These are phyloP conservation scores for Cytospora mali DNA, from an alignment of 2,329 filamentous ascomycete species.

Conservation along the genomic window DNA sequence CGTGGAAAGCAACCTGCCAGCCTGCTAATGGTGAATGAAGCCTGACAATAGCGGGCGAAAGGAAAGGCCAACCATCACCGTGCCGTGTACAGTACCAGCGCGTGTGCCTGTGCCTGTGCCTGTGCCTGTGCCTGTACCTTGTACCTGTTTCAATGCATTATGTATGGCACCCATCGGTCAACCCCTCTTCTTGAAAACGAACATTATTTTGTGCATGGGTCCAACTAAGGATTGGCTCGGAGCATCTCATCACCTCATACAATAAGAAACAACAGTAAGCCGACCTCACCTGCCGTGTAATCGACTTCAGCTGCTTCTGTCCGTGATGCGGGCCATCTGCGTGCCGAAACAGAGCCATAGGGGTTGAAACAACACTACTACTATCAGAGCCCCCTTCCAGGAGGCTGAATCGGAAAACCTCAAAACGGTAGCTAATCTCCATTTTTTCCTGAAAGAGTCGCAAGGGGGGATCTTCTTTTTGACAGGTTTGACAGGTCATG, in stretches of 20 bases:
- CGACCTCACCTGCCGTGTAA: background rate
- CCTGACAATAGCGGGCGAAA: background rate
- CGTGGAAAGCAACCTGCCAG: background rate
- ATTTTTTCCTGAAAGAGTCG: conserved; percentile 3
- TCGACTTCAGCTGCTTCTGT: conserved; percentile 4
- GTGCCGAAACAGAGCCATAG: conserved; percentile 13
- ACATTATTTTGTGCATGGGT: background rate
- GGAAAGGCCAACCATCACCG: background rate
- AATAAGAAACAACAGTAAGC: background rate
- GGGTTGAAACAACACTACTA: conserved; percentile 11
- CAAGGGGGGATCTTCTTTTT: conserved; percentile 25
- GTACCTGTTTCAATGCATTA: background rate
- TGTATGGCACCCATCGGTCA: background rate
- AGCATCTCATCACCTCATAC: background rate
- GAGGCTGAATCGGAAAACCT: conserved; percentile 26
- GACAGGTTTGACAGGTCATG: conserved; percentile 26
- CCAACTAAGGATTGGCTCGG: background rate
- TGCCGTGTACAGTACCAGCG: background rate
- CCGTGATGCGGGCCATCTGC: background rate
- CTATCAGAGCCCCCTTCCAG: conserved; percentile 21
- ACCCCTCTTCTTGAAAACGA: background rate
- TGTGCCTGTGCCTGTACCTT: too few species aligned
- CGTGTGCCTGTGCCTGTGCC: too few species aligned
- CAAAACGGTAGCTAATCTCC: conserved; percentile 17
- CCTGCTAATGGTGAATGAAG: background rate